Evolutionary conservation across 768 basidiomycete species (phyloP).

Genomic region (Kwoniella sp.): DNA sequence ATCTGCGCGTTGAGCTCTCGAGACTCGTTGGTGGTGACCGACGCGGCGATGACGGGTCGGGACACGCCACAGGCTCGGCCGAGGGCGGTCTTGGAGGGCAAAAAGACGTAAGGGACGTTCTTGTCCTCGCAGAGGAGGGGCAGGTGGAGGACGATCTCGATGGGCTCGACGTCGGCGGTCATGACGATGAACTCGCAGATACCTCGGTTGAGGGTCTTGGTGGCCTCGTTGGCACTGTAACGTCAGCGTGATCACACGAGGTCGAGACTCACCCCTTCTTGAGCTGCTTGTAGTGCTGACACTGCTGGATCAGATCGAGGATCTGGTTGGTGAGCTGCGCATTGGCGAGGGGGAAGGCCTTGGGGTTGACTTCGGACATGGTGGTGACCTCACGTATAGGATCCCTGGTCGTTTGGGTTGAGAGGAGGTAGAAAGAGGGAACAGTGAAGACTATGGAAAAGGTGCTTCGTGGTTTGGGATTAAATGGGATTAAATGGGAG

Average conservation of each 20-base stretch:
- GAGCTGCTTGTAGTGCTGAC: constrained; percentile 92
- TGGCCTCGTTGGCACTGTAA: constrained; percentile 90
- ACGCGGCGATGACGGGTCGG: constrained; percentile 88
- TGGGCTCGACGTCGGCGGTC: constrained; percentile 85
- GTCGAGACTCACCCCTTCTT: constrained; percentile 65
- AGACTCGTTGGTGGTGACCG: constrained; percentile 93
- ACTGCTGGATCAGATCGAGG: constrained; percentile 90
- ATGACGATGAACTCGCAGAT: constrained; percentile 96
- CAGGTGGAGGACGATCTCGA: constrained; percentile 95
- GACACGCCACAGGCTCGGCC: constrained; percentile 95
- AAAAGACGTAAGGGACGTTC: constrained; percentile 95
- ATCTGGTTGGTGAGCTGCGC: constrained; percentile 92
- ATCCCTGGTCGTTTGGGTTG: constrained; percentile 35
- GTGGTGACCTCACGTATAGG: constrained; percentile 39
- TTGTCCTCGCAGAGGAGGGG: constrained; percentile 98
- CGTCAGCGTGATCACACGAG: not conserved
- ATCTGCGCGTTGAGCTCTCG: constrained; percentile 88
- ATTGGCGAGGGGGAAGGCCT: constrained; percentile 85
- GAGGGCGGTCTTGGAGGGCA: constrained; percentile 90
- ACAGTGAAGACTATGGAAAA: not conserved
- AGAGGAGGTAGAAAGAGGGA: constrained; percentile 5
- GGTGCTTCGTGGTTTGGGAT: constrained; percentile 6
- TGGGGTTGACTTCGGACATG: constrained; percentile 58
- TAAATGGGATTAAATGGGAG: not conserved
- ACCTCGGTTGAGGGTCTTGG: constrained; percentile 96